phyloP scores from a whole-genome alignment of 257 asterid genomes.

The Craterostigma plantagineum region DNA sequence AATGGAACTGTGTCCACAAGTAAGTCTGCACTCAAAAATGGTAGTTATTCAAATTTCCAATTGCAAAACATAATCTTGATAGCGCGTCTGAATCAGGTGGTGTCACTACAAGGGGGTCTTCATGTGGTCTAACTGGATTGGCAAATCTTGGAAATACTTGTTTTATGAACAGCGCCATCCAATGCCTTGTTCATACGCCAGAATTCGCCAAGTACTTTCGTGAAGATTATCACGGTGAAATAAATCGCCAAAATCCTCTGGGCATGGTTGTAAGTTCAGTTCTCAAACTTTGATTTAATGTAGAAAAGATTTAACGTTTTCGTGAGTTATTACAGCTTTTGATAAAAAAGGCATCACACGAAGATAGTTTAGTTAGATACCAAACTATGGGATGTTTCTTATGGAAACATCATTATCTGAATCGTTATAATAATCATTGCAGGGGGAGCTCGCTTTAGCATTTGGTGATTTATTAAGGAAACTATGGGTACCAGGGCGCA shows the following conservation, averaged over 20 bases:
- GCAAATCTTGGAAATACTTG: constrained; percentile 96
- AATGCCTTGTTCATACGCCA: constrained; percentile 95
- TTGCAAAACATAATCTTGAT: constrained; percentile 37
- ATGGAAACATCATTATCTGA: too few relatives aligned
- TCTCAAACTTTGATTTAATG: constrained; percentile 12
- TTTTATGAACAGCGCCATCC: constrained; percentile 97
- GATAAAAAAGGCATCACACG: too few relatives aligned
- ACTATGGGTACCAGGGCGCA: constrained; percentile 94
- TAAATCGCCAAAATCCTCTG: constrained; percentile 86
- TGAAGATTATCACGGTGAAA: constrained; percentile 92
- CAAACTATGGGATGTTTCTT: too few relatives aligned
- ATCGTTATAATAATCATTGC: not conserved
- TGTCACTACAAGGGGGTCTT: constrained; percentile 82
- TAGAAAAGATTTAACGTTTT: not conserved
- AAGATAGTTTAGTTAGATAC: too few relatives aligned
- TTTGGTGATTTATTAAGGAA: constrained; percentile 93
- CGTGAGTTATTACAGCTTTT: too few relatives aligned
- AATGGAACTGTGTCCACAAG: constrained; percentile 50
- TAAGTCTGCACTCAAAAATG: constrained; percentile 59
- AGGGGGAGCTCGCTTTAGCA: constrained; percentile 99
- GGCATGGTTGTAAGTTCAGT: constrained; percentile 91
- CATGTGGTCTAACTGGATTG: constrained; percentile 89
- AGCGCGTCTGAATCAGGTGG: constrained; percentile 59
- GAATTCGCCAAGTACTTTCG: constrained; percentile 90
- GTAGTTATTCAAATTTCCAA: constrained; percentile 39